Conservation (phyloP, 2,329 filamentous ascomycete genomes). For the Sporothrix pseudoabietina region DNA sequence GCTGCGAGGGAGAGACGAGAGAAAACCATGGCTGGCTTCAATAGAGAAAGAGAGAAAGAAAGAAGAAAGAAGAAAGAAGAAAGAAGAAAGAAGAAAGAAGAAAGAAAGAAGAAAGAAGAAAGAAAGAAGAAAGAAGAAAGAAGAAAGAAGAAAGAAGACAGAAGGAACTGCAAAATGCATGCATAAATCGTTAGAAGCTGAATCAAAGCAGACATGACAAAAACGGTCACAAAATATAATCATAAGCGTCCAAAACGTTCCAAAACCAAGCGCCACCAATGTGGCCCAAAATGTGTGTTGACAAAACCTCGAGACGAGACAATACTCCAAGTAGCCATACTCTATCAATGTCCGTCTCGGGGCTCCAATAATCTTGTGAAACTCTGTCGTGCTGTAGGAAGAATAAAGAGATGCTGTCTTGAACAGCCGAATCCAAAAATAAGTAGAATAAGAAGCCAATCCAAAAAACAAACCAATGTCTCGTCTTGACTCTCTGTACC, state of each 20-base stretch:
- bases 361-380: conserved; percentile 3
- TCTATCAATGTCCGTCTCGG: background rate
- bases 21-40: background rate
- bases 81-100: background rate
- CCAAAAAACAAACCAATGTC: conserved; percentile 7
- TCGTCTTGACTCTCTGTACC: background rate
- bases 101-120: background rate
- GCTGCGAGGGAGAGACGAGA: background rate
- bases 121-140: background rate
- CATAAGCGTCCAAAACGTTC: background rate
- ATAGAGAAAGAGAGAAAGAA: background rate
- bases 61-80: background rate
- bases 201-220: background rate
- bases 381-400: conserved; percentile 19
- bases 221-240: background rate
- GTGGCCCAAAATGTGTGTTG: background rate
- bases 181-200: background rate
- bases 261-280: conserved; percentile 8
- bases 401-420: background rate
- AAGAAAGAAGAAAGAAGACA: background rate
- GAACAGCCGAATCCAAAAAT: background rate
- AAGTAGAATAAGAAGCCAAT: background rate
- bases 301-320: background rate
- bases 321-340: background rate
- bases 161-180: background rate